phyloP scores from a whole-genome alignment of 345 rosid species.

The Citrus australasica region DNA sequence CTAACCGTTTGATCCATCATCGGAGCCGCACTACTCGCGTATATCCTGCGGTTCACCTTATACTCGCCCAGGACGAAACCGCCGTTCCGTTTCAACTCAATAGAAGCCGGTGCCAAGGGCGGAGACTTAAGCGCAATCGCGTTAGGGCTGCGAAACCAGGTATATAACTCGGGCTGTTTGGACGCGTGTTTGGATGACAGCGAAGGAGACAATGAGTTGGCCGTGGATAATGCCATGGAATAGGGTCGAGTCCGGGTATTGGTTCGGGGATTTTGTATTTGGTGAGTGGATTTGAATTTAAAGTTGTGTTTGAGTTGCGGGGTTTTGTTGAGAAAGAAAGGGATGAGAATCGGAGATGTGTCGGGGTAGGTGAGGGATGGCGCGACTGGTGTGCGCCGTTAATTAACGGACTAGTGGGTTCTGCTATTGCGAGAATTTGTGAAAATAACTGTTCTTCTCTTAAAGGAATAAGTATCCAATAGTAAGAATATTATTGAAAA shows the following conservation, averaged over 20 bases:
- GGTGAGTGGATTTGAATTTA: constrained; percentile 18
- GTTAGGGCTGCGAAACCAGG: constrained; percentile 27
- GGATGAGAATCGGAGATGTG: background rate
- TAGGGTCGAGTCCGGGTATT: background rate
- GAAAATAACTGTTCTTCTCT: background rate
- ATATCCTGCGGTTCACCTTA: background rate
- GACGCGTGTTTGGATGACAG: constrained; percentile 28
- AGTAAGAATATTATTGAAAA: no score
- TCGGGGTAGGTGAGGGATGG: constrained; percentile 24
- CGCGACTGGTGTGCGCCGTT: constrained; percentile 4
- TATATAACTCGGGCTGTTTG: constrained; percentile 17
- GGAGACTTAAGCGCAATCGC: constrained; percentile 27
- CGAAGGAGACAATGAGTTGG: constrained; percentile 48
- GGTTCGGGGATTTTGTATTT: background rate
- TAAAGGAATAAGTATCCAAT: no score
- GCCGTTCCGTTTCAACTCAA: constrained; percentile 25
- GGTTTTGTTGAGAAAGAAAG: constrained; percentile 9
- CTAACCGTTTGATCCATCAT: constrained; percentile 56
- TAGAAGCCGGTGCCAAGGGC: constrained; percentile 8
- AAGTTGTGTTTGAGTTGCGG: background rate
- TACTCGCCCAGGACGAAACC: constrained; percentile 17
- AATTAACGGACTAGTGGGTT: background rate
- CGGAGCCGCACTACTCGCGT: constrained; percentile 33
- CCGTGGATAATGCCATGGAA: constrained; percentile 49
- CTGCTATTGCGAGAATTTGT: background rate